Conservation (phyloP, 139 green algal genomes). For the Gonium pectorale region DNA sequence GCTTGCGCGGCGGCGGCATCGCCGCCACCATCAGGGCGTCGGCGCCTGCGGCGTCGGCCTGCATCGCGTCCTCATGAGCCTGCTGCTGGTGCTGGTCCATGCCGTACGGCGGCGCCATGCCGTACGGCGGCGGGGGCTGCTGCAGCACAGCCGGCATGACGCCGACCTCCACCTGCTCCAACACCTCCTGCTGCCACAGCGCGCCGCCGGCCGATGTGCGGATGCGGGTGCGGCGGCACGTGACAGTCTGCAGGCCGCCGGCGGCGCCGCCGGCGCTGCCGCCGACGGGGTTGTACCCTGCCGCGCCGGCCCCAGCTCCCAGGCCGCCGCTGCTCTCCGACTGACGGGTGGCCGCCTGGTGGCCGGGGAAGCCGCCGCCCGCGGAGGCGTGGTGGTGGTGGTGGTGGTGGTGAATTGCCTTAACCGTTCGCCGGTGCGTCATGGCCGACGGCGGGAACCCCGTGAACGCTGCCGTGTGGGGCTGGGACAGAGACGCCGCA, state of each 20-base stretch:
- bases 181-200: slow-evolving; percentile 41
- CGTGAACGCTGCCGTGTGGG: too few relatives aligned
- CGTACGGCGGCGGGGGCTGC: slow-evolving; percentile 2
- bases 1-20: slow-evolving; percentile 8
- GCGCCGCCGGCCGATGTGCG: slow-evolving; percentile 22
- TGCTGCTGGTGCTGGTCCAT: too few relatives aligned
- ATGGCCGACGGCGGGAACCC: neutral
- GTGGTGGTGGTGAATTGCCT: neutral
- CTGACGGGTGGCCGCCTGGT: neutral
- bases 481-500: neutral
- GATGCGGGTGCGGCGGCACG: slow-evolving; percentile 23
- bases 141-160: neutral
- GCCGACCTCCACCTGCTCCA: slow-evolving; percentile 25
- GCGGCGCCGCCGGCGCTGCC: neutral
- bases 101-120: neutral
- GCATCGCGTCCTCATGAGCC: too few relatives aligned
- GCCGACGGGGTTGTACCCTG: neutral
- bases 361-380: neutral
- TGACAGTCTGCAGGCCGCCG: neutral
- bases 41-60: neutral
- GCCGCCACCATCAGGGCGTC: neutral
- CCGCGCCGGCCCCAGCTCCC: neutral
- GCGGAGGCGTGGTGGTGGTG: neutral
- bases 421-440: neutral
- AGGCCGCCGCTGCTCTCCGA: neutral